These are phyloP conservation scores for Ajuga chamaepitys DNA, from an alignment of 257 asterid species.

Conservation along the genomic window DNA sequence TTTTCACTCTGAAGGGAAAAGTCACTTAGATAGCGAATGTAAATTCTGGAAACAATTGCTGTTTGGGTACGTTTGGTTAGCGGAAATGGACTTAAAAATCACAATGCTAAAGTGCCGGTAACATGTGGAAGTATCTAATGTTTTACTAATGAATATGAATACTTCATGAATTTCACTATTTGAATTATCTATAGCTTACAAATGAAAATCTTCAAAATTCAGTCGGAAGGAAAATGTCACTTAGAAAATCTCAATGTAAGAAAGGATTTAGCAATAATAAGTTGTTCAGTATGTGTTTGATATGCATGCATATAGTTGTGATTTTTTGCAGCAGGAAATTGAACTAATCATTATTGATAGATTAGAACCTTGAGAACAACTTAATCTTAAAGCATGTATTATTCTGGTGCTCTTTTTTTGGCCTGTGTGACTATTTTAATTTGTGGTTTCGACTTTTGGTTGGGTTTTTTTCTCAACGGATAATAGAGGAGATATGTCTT, in stretches of 20 bases:
- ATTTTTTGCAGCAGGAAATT: conserved; percentile 3
- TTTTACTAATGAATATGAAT: no score
- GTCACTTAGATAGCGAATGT: no score
- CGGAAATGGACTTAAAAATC: no score
- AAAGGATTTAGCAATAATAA: background rate
- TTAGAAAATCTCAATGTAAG: background rate
- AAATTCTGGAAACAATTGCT: no score
- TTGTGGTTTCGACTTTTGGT: background rate
- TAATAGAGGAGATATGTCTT: background rate
- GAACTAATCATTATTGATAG: background rate
- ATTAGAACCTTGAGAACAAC: background rate
- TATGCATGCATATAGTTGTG: background rate
- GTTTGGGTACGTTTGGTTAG: no score
- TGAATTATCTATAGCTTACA: background rate
- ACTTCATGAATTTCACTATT: no score
- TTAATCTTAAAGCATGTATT: background rate
- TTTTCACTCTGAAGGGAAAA: background rate
- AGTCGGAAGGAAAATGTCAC: no score
- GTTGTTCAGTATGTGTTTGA: background rate
- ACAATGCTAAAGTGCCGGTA: no score
- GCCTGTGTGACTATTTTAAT: background rate
- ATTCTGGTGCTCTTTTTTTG: background rate
- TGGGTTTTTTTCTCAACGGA: background rate
- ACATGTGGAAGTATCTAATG: no score
- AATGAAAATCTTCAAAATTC: background rate